Base-by-base conservation (phyloP, 108 stramenopile species). In the Seminavis robusta region DNA sequence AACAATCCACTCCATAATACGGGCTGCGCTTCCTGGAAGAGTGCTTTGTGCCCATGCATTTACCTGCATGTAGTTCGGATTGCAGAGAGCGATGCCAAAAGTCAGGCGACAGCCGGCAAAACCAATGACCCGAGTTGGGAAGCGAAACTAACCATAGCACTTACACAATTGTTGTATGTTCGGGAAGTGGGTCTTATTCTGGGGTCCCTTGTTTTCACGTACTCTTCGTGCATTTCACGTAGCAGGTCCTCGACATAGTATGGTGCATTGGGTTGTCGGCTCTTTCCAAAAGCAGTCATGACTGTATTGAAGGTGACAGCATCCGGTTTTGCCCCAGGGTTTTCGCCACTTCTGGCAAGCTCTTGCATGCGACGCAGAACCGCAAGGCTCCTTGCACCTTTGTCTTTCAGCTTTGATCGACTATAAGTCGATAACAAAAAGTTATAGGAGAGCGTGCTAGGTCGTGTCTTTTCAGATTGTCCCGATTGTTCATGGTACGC, bases 231-330 rank as follows among this genome's bases (percentile, higher is more conserved):
- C 63, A 71, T 59, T 52, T 59, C 57, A n/a, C 47, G 20, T 42
- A 73, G 33, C 3, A 73, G 20, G 0, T 23, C 60, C 41, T 67
- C 72, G 13, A 64, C 72, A 34, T 47, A 36, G 17, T 54, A 34
- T 23, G 56, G 52, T 1, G 70, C 62, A 5, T 56, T 33, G 13
- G 20, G 16, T 25, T 59, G 21, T 9, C 51, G 38, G 44, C 57
- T 52, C 33, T 63, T 71, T 1, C 61, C 65, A 8, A 50, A 45
- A 23, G 49, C 40, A 44, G 53, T 63, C 61, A 67, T 42, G 28
- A 67, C 61, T 2, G 60, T 39, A 45, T 67, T 67, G 65, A 62
- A 73, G 1, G 60, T 45, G 26, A 61, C 36, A 10, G 52, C 36
- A 46, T 73, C 62, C n/a, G 72, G 72, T 20, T 37, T 39, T 23